phyloP scores from a whole-genome alignment of 2,329 filamentous ascomycete species.

The Bipolaris cookei region DNA sequence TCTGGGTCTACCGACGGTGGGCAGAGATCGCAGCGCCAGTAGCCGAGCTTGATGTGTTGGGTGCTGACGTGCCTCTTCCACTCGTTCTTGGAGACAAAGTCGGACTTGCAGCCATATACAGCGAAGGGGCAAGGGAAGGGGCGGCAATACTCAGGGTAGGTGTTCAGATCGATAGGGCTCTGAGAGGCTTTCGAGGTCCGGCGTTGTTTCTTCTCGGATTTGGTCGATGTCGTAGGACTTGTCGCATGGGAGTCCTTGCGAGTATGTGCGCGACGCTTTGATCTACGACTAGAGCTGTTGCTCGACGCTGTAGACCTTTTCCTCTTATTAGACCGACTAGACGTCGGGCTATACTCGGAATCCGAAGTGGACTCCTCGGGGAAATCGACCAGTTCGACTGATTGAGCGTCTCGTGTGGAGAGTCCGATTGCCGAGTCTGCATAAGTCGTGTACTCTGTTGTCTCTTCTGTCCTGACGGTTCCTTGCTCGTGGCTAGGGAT shows the following conservation, averaged over 20 bases:
- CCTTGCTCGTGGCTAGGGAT: conserved; percentile 26
- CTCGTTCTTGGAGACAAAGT: conserved; percentile 85
- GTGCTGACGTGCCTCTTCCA: conserved; percentile 90
- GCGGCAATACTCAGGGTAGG: conserved; percentile 43
- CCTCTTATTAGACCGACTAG: conserved; percentile 27
- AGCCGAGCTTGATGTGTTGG: conserved; percentile 76
- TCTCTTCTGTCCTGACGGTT: conserved; percentile 24
- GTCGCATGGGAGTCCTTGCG: conserved; percentile 32
- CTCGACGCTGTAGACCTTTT: conserved; percentile 39
- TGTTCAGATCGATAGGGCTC: conserved; percentile 12
- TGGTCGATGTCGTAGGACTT: conserved; percentile 13
- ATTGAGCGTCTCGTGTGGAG: conserved; percentile 45
- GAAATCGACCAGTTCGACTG: conserved; percentile 42
- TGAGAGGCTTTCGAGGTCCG: conserved; percentile 20
- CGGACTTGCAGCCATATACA: conserved; percentile 74
- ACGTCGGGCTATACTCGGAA: conserved; percentile 44
- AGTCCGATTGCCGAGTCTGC: conserved; percentile 37
- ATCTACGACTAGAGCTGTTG: conserved; percentile 21
- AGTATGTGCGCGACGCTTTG: conserved; percentile 27
- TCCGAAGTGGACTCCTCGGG: conserved; percentile 42
- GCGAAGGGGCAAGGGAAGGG: conserved; percentile 79
- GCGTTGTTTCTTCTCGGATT: conserved; percentile 29
- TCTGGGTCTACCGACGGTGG: conserved; percentile 44
- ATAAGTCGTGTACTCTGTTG: conserved; percentile 22
- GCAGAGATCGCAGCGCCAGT: conserved; percentile 77